These are phyloP conservation scores for Brassica rapa DNA, from an alignment of 345 rosid genomes.

Conservation along the genomic window DNA sequence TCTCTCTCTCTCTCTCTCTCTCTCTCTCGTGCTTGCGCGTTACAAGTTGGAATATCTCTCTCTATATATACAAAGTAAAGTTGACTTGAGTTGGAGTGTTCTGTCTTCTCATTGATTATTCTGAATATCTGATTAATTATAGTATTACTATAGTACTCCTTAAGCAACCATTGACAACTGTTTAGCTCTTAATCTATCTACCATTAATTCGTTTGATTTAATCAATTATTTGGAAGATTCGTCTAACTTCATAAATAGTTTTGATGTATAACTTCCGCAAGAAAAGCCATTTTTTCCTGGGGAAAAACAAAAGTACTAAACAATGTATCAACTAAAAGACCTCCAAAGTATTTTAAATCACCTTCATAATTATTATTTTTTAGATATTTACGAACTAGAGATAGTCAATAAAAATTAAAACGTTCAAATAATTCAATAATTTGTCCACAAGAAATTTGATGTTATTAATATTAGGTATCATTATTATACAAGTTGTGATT, in stretches of 20 bases:
- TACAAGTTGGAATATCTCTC: constrained; percentile 28
- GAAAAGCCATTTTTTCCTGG: not conserved
- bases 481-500: not conserved
- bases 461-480: not conserved
- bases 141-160: not conserved
- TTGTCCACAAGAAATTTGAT: not conserved
- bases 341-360: not conserved
- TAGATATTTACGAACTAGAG: not conserved
- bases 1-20: constrained; percentile 29
- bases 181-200: not conserved
- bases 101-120: constrained; percentile 11
- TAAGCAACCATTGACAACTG: constrained; percentile 13
- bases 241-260: not conserved
- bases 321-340: not conserved
- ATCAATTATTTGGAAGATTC: not conserved
- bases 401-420: not conserved
- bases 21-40: constrained; percentile 22
- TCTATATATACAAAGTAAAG: constrained; percentile 28
- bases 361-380: not conserved
- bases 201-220: not conserved
- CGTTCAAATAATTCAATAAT: not conserved
- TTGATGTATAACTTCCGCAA: not conserved
- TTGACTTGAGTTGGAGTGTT: constrained; percentile 34
- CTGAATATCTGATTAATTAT: not conserved
- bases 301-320: not conserved